Evolutionary conservation across 768 basidiomycete genomes (phyloP).

Genomic region (Phaeotremella skinneri): DNA sequence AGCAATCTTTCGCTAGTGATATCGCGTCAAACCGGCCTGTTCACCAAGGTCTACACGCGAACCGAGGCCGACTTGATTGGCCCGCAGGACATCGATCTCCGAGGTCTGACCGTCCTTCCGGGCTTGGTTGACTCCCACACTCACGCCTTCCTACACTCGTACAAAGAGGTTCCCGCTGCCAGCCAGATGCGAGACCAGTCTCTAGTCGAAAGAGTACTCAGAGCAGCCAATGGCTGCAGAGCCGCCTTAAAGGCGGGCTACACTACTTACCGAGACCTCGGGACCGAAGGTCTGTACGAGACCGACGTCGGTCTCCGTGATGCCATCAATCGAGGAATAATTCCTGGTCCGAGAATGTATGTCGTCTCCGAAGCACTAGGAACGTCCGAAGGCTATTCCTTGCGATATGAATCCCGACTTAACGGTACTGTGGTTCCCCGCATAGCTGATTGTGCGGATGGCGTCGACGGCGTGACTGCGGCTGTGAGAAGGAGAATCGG

Average conservation of each 20-base stretch:
- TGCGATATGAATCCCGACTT: slow-evolving; percentile 14
- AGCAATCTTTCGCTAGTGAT: slow-evolving; percentile 7
- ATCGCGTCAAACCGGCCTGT: slow-evolving; percentile 9
- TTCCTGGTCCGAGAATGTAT: slow-evolving; percentile 28
- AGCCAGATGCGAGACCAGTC: slow-evolving; percentile 26
- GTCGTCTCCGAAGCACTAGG: slow-evolving; percentile 23
- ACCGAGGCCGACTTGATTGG: too few species aligned
- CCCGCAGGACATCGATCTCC: slow-evolving; percentile 17
- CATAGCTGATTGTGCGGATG: slow-evolving; percentile 19
- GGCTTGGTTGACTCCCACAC: slow-evolving; percentile 29
- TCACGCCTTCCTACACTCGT: slow-evolving; percentile 24
- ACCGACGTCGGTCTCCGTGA: slow-evolving; percentile 22
- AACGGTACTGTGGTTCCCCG: slow-evolving; percentile 15
- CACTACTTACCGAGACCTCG: slow-evolving; percentile 31
- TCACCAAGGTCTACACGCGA: slow-evolving; percentile 5
- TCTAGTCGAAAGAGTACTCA: slow-evolving; percentile 21
- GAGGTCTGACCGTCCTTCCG: slow-evolving; percentile 18
- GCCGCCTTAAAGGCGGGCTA: slow-evolving; percentile 21
- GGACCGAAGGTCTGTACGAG: slow-evolving; percentile 19
- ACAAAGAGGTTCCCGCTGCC: slow-evolving; percentile 20
- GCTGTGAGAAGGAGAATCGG: slow-evolving; percentile 25
- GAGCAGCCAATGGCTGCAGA: slow-evolving; percentile 24
- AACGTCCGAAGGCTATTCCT: slow-evolving; percentile 14
- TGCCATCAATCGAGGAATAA: slow-evolving; percentile 25
- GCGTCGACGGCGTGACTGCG: slow-evolving; percentile 12